Percentiles rank a stretch among this genome's conserved stretches.
phyloP scores from a whole-genome alignment of 2,329 filamentous ascomycete genomes.

The Penicillium sp. region DNA sequence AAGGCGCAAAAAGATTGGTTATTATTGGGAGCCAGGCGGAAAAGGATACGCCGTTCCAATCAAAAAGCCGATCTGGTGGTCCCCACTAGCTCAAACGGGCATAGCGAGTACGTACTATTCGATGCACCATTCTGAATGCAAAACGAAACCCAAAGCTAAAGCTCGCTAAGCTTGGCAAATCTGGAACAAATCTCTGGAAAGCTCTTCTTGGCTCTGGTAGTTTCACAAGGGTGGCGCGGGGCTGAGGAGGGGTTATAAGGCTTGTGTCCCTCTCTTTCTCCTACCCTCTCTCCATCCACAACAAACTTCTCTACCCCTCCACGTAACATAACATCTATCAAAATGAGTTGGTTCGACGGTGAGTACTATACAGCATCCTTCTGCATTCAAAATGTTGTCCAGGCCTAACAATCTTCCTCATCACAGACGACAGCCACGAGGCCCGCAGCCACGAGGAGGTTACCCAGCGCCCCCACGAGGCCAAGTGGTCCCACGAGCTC shows the following conservation, averaged over 20 bases:
- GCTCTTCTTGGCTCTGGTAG: neutral
- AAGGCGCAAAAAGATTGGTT: neutral
- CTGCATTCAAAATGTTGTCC: constrained; percentile 40
- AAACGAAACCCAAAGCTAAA: neutral
- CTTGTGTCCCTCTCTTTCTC: neutral
- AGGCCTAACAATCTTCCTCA: neutral
- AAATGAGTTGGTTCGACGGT: constrained; percentile 28
- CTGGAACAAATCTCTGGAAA: neutral
- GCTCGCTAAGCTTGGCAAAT: constrained; percentile 3
- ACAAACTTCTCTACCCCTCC: neutral
- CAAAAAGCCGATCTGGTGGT: neutral
- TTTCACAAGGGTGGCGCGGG: constrained; percentile 4
- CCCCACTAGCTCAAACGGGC: neutral
- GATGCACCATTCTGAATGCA: neutral
- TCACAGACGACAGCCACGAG: constrained; percentile 48
- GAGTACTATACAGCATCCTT: neutral
- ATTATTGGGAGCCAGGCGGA: neutral
- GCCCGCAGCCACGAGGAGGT: constrained; percentile 43
- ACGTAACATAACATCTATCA: constrained; percentile 12
- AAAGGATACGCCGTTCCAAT: neutral
- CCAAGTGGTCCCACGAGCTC: constrained; percentile 70
- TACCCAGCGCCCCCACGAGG: constrained; percentile 49
- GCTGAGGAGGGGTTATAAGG: constrained; percentile 4
- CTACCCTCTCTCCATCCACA: constrained; percentile 6
- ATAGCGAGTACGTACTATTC: neutral